These are phyloP conservation scores for Trypanosoma boissoni DNA, from an alignment of 208 protist genomes.

Conservation along the genomic window DNA sequence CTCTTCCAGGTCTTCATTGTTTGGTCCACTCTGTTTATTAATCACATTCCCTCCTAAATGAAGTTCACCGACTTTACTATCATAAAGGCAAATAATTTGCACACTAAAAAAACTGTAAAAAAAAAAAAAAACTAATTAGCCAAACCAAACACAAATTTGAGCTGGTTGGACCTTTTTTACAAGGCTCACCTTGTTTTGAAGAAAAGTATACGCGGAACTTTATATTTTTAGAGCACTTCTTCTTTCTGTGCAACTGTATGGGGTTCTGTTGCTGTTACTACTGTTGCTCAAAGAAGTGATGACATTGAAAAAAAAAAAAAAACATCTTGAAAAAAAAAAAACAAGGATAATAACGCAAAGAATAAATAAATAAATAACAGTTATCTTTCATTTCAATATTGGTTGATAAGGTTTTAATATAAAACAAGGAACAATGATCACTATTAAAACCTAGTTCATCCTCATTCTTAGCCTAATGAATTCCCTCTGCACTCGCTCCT, in stretches of 20 bases:
- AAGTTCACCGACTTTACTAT: neutral
- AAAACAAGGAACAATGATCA: neutral
- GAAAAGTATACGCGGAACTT: too few species aligned
- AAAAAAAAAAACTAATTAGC: neutral
- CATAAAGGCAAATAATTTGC: neutral
- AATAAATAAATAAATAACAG: neutral
- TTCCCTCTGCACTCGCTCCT: conserved; percentile 1
- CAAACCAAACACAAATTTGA: too few species aligned
- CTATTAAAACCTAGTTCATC: neutral
- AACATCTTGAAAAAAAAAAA: neutral
- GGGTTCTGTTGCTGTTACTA: too few species aligned
- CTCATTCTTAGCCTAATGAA: too few species aligned
- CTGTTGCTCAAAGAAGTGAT: too few species aligned
- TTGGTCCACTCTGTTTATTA: too few species aligned
- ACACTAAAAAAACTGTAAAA: neutral
- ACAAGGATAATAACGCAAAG: neutral
- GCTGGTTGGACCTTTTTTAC: too few species aligned
- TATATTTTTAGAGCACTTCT: too few species aligned
- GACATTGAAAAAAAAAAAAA: neutral
- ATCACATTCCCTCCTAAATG: too few species aligned
- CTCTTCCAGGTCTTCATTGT: too few species aligned
- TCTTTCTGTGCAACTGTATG: too few species aligned
- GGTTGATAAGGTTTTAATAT: neutral
- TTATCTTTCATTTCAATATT: neutral
- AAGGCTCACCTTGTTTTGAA: too few species aligned